A percentile compares a stretch with the other conserved stretches of the same genome.
phyloP scores from a whole-genome alignment of 345 rosid species.

The Arabis hirsuta region DNA sequence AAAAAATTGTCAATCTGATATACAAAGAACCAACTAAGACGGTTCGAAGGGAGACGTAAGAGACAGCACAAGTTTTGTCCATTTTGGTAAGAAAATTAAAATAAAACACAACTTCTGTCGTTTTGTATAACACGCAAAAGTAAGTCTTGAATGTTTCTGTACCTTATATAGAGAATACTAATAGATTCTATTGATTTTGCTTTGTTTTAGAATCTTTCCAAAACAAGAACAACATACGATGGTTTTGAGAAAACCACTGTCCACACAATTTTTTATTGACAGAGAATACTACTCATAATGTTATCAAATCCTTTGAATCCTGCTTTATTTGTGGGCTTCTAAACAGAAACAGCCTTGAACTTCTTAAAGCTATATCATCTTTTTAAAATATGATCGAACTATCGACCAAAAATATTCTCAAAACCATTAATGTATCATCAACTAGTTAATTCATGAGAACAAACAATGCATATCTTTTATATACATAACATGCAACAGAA shows the following conservation, averaged over 20 bases:
- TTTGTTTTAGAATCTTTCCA: constrained; percentile 24
- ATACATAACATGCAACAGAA: too few relatives aligned
- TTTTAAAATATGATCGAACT: too few relatives aligned
- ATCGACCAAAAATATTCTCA: too few relatives aligned
- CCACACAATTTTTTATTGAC: constrained; percentile 17
- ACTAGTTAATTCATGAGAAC: too few relatives aligned
- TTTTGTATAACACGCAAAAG: constrained; percentile 31
- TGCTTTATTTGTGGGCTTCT: background rate
- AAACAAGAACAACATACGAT: constrained; percentile 21
- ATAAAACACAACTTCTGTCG: constrained; percentile 23
- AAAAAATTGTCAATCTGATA: constrained; percentile 5
- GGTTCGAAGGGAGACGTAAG: constrained; percentile 34
- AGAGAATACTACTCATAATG: background rate
- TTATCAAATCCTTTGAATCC: constrained; percentile 11
- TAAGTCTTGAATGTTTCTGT: constrained; percentile 22
- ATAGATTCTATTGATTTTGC: constrained; percentile 19
- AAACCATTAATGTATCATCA: too few relatives aligned
- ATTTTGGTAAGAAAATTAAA: constrained; percentile 1
- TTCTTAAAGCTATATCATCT: too few relatives aligned
- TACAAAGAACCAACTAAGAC: constrained; percentile 24
- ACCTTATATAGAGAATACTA: background rate
- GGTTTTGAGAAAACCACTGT: constrained; percentile 37
- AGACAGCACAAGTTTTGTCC: constrained; percentile 32
- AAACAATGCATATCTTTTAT: too few relatives aligned
- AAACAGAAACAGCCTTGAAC: too few relatives aligned